Percentiles rank a stretch among this genome's conserved stretches.
phyloP scores from a whole-genome alignment of 192 early-diverging fungal species.

The Entrophospora sp. region DNA sequence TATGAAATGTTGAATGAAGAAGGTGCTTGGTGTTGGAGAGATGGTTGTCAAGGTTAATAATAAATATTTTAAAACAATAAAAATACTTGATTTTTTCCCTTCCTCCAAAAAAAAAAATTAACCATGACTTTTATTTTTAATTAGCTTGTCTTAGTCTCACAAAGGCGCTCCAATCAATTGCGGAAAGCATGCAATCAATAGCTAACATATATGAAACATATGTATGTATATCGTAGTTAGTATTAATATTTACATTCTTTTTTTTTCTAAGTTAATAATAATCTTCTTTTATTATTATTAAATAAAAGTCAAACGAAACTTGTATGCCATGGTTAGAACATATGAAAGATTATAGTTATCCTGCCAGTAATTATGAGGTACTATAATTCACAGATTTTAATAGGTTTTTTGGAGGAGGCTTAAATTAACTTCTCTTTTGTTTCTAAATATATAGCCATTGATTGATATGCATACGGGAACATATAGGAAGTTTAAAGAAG shows the following conservation, averaged over 20 bases:
- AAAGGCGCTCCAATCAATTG: conserved; percentile 33
- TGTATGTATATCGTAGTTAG: neutral
- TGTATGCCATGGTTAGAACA: conserved; percentile 29
- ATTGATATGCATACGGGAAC: conserved; percentile 35
- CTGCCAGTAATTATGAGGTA: conserved; percentile 24
- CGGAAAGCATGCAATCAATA: conserved; percentile 32
- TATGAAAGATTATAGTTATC: conserved; percentile 28
- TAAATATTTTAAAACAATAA: neutral
- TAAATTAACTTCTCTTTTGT: too few species aligned
- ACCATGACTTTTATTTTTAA: too few species aligned
- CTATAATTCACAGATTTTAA: too few species aligned
- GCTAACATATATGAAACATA: conserved; percentile 30
- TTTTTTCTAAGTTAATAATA: neutral
- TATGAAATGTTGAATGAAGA: conserved; percentile 29
- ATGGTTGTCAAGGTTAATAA: conserved; percentile 30
- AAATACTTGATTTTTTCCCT: neutral
- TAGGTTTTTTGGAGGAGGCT: too few species aligned
- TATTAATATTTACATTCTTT: neutral
- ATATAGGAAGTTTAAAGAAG: conserved; percentile 32
- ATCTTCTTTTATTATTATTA: neutral
- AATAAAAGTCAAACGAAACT: conserved; percentile 19
- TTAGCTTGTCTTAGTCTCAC: conserved; percentile 33
- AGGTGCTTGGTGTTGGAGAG: conserved; percentile 38
- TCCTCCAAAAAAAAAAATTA: too few species aligned
- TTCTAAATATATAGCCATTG: conserved; percentile 23